Evolutionary conservation across 2,329 filamentous ascomycete species (phyloP), one percentile per base, ranked within the genome.

Genomic region (Domatiomyces globalis): DNA sequence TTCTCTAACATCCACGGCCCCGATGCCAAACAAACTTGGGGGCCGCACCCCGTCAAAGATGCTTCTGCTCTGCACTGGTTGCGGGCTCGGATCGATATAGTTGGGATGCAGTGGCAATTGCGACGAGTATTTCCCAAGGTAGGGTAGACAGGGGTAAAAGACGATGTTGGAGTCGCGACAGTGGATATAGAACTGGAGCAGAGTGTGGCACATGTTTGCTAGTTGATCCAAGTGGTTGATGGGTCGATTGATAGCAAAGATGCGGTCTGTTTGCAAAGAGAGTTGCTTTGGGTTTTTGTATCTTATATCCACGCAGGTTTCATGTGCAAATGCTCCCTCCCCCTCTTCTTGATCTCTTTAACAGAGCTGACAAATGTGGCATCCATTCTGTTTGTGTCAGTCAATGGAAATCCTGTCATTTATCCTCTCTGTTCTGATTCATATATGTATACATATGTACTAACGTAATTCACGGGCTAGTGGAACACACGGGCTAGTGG

Each of bases 161-260:
- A 15, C 9, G 45, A 47, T 2, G 45, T 47, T 47, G 27, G 45
- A 27, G n/a, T 47, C 20, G 20, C 45, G 8, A 29, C 45, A 47
- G 45, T 18, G 45, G 27, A 47, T 47, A 33, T 47, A 47, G 25
- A 33, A 29, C 20, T 47, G 45, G 45, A 47, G 45, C 19, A 33
- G 19, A 8, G 15, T 33, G 19, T 47, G 45, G 45, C 45, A 47
- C 45, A 47, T 47, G 20, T 8, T 33, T 33, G 45, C 9, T 47
- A 1, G 9, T 15, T n/a, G 4, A n/a, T n/a, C 10, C 15, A 15
- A 4, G 10, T 15, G 33, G 4, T 15, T 39, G 29, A 33, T 12
- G 7, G 29, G 9, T 7, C 2, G 29, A 33, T 33, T 33, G 29
- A 33, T 33, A 5, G 29, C 10, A 15, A 5, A 15, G 33, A 15